A percentile compares a stretch with the other conserved stretches of the same genome.
Evolutionary conservation across 2,329 filamentous ascomycete genomes (phyloP).

Genomic region (Claviceps sp.): DNA sequence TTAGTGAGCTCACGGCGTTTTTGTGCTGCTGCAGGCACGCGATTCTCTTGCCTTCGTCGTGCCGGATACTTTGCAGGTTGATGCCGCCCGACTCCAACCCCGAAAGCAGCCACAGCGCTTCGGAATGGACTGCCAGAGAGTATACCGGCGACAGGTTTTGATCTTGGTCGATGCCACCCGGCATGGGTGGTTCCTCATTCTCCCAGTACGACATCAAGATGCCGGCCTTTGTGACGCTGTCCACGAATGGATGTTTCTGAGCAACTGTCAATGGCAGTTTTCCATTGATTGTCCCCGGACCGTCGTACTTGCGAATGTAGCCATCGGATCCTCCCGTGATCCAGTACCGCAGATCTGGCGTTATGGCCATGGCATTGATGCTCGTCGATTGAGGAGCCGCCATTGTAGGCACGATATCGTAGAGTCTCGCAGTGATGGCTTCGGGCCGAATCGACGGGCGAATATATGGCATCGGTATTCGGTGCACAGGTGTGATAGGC

Average conservation of each 20-base stretch:
- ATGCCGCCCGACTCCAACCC: conserved; percentile 85
- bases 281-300: conserved; percentile 85
- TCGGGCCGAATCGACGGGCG: conserved; percentile 60
- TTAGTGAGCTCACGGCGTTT: conserved; percentile 82
- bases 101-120: conserved; percentile 82
- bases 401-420: conserved; percentile 95
- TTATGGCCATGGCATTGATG: conserved; percentile 84
- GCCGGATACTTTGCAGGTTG: conserved; percentile 82
- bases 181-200: conserved; percentile 62
- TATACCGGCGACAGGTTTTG: conserved; percentile 77
- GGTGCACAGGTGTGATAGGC: conserved; percentile 16
- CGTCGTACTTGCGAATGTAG: conserved; percentile 95
- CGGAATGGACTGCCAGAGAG: conserved; percentile 78
- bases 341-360: conserved; percentile 88
- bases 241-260: conserved; percentile 91
- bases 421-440: conserved; percentile 64
- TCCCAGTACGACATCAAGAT: conserved; percentile 97
- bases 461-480: conserved; percentile 8
- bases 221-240: conserved; percentile 90
- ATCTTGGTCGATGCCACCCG: conserved; percentile 38
- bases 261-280: conserved; percentile 89
- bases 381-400: conserved; percentile 92
- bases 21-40: conserved; percentile 69
- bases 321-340: conserved; percentile 90
- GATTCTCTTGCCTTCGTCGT: conserved; percentile 89